A percentile compares a stretch with the other conserved stretches of the same genome.
Evolutionary conservation across 1,284 basidiomycete species (phyloP).

Genomic region (Ustilago tritici): DNA sequence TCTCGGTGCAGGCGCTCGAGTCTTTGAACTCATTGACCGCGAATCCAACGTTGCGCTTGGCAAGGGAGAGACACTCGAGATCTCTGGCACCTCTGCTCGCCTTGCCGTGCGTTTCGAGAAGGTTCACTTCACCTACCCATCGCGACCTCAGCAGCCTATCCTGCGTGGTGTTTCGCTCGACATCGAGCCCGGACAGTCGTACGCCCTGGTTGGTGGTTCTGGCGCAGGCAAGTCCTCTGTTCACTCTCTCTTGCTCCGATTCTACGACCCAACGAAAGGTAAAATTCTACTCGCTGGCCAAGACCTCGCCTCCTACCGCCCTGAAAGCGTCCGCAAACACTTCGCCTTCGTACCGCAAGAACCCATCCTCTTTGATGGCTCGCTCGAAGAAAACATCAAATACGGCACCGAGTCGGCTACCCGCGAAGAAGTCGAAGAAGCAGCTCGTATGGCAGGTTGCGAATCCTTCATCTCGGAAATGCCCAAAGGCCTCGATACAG

Average conservation of each 20-base stretch:
- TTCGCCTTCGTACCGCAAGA: slow-evolving; percentile 68
- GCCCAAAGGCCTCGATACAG: slow-evolving; percentile 84
- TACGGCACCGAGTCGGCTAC: slow-evolving; percentile 82
- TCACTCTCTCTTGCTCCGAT: slow-evolving; percentile 86
- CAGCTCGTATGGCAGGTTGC: slow-evolving; percentile 90
- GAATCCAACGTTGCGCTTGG: slow-evolving; percentile 64
- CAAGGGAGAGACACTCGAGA: slow-evolving; percentile 39
- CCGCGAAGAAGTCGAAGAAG: slow-evolving; percentile 84
- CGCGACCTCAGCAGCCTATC: slow-evolving; percentile 68
- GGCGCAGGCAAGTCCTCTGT: slow-evolving; percentile 81
- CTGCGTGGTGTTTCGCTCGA: slow-evolving; percentile 69
- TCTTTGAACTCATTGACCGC: slow-evolving; percentile 90
- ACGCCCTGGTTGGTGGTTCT: slow-evolving; percentile 70
- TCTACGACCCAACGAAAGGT: slow-evolving; percentile 89
- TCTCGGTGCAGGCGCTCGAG: slow-evolving; percentile 89
- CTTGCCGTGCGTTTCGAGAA: slow-evolving; percentile 69
- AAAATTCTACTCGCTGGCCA: slow-evolving; percentile 85
- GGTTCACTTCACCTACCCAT: slow-evolving; percentile 71
- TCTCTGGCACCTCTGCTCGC: slow-evolving; percentile 13
- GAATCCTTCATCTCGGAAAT: slow-evolving; percentile 89
- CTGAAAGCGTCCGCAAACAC: slow-evolving; percentile 68
- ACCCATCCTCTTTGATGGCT: slow-evolving; percentile 75
- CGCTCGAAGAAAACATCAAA: slow-evolving; percentile 91
- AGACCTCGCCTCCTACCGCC: slow-evolving; percentile 87
- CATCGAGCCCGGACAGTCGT: slow-evolving; percentile 68